A percentile compares a stretch with the other conserved stretches of the same genome.
Conservation (phyloP, 2,329 filamentous ascomycete species). For the Colletotrichum incanum region DNA sequence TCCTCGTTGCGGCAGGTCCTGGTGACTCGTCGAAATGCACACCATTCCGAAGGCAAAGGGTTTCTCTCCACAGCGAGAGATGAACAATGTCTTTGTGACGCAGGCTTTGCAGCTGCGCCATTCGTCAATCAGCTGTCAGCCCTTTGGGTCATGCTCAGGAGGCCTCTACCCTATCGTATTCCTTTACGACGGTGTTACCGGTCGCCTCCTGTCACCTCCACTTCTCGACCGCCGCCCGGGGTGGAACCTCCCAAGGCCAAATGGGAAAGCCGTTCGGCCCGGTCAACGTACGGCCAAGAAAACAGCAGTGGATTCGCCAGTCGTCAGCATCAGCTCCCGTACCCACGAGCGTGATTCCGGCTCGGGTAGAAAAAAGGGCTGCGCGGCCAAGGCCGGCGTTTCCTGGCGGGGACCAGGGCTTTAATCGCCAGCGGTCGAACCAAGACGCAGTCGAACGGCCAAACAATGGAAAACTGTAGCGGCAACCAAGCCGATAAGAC, state of each 20-base stretch:
- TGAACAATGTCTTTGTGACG: neutral
- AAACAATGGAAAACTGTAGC: neutral
- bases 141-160: constrained; percentile 7
- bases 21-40: constrained; percentile 12
- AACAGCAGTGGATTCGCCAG: constrained; percentile 7
- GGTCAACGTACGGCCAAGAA: constrained; percentile 28
- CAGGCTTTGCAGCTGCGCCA: neutral
- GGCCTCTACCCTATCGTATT: constrained; percentile 35
- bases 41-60: neutral
- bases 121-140: constrained; percentile 6
- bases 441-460: neutral
- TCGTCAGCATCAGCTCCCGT: constrained; percentile 1
- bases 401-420: constrained; percentile 1
- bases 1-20: constrained; percentile 11
- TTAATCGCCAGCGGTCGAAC: neutral
- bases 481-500: neutral
- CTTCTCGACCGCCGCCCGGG: constrained; percentile 19
- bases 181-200: constrained; percentile 18
- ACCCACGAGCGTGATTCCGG: constrained; percentile 2
- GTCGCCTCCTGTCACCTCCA: constrained; percentile 1
- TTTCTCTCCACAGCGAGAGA: neutral
- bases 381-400: constrained; percentile 22
- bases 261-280: constrained; percentile 31
- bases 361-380: neutral
- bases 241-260: constrained; percentile 23